phyloP scores from a whole-genome alignment of 495 filamentous ascomycete species.

The Talaromyces borbonicus region DNA sequence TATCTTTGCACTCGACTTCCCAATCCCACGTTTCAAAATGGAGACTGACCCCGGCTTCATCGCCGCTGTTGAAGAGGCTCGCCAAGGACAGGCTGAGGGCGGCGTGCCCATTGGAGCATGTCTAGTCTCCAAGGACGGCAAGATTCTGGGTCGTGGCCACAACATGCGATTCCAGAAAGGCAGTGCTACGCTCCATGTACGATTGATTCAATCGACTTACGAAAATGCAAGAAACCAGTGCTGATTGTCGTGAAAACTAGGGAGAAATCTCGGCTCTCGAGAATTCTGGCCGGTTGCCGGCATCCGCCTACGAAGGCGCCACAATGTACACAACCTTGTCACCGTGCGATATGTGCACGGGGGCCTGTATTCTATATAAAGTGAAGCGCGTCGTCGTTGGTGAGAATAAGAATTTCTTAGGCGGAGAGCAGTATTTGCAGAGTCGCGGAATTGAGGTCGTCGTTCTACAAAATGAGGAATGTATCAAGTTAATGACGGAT shows the following conservation, averaged over 20 bases:
- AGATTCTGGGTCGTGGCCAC: conserved; percentile 68
- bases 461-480: conserved; percentile 58
- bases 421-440: conserved; percentile 65
- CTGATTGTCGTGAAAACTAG: conserved; percentile 25
- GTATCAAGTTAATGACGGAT: conserved; percentile 61
- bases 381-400: conserved; percentile 75
- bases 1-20: too few species aligned
- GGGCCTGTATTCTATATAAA: conserved; percentile 69
- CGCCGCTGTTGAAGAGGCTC: conserved; percentile 70
- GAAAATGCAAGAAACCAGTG: neutral
- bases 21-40: conserved; percentile 20
- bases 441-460: conserved; percentile 66
- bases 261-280: conserved; percentile 75
- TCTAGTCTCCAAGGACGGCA: conserved; percentile 59
- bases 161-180: conserved; percentile 75
- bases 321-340: conserved; percentile 87
- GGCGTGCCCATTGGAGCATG: conserved; percentile 78
- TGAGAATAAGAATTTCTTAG: conserved; percentile 71
- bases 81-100: conserved; percentile 56
- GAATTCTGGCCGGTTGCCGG: conserved; percentile 66
- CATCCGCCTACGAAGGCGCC: conserved; percentile 56
- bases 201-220: conserved; percentile 12
- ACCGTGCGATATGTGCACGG: conserved; percentile 84
- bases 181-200: conserved; percentile 67
- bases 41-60: conserved; percentile 40